A percentile compares a stretch with the other conserved stretches of the same genome.
Conservation (phyloP, 2,329 filamentous ascomycete species). For the Eutypella sp. region DNA sequence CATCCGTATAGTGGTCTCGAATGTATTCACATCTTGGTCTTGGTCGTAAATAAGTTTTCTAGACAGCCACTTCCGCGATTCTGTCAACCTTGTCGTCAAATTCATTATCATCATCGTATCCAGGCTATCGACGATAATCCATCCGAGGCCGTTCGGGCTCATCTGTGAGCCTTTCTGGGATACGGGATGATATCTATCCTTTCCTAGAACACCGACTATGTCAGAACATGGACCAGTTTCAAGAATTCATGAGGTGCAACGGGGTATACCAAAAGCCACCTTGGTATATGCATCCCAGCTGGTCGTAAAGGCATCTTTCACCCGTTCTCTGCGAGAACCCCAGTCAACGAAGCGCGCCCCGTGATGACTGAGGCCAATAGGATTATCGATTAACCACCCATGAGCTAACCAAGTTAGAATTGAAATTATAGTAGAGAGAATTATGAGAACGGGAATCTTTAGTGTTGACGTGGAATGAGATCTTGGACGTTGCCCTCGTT, state of each 20-base stretch:
- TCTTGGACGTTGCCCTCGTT: neutral
- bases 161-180: conserved; percentile 74
- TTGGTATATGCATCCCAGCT: conserved; percentile 89
- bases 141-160: conserved; percentile 81
- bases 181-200: conserved; percentile 80
- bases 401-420: neutral
- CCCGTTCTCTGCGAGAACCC: conserved; percentile 12
- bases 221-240: conserved; percentile 19
- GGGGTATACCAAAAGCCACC: conserved; percentile 82
- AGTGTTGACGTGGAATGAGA: neutral
- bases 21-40: conserved; percentile 90
- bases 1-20: conserved; percentile 96
- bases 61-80: conserved; percentile 82
- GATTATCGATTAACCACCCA: conserved; percentile 6
- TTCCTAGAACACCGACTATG: conserved; percentile 41
- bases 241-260: neutral
- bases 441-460: neutral
- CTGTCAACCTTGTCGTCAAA: conserved; percentile 71
- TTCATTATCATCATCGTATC: conserved; percentile 99
- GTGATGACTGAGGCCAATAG: conserved; percentile 11
- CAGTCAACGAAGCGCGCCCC: conserved; percentile 7
- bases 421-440: neutral
- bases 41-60: conserved; percentile 77
- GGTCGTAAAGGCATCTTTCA: conserved; percentile 66
- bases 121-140: conserved; percentile 93